Evolutionary conservation across 2,329 filamentous ascomycete genomes (phyloP).

Genomic region (Fusarium sp.): DNA sequence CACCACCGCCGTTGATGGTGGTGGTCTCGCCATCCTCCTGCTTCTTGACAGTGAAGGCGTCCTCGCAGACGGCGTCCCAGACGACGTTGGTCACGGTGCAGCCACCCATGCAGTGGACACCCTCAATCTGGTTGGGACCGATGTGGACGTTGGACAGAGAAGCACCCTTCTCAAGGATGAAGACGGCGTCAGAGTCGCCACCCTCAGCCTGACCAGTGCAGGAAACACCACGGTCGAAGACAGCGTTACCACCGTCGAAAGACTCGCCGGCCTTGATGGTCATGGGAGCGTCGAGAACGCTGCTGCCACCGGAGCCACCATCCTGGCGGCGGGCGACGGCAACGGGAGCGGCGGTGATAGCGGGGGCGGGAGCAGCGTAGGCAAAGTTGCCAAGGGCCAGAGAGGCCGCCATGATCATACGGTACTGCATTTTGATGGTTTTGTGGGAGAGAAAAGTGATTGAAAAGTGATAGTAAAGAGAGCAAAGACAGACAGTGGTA

Average conservation of each 20-base stretch:
- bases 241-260: slow-evolving; percentile 51
- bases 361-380: slow-evolving; percentile 41
- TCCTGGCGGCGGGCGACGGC: slow-evolving; percentile 42
- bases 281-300: slow-evolving; percentile 45
- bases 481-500: slow-evolving; percentile 12
- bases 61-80: slow-evolving; percentile 65
- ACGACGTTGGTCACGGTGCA: slow-evolving; percentile 63
- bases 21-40: slow-evolving; percentile 47
- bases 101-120: slow-evolving; percentile 62
- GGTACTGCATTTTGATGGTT: slow-evolving; percentile 48
- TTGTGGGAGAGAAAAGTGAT: neutral
- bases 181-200: slow-evolving; percentile 59
- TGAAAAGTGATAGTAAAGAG: slow-evolving; percentile 3
- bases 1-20: slow-evolving; percentile 62
- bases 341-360: slow-evolving; percentile 40
- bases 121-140: slow-evolving; percentile 58
- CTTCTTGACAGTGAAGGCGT: slow-evolving; percentile 57
- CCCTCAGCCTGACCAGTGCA: slow-evolving; percentile 50
- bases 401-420: slow-evolving; percentile 46
- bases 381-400: slow-evolving; percentile 45
- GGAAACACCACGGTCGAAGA: slow-evolving; percentile 49
- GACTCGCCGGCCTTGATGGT: slow-evolving; percentile 48
- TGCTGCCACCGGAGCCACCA: slow-evolving; percentile 32
- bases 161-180: slow-evolving; percentile 59
- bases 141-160: slow-evolving; percentile 65